Evolutionary conservation across 495 filamentous ascomycete species (phyloP), one percentile per base, ranked within the genome.

Genomic region (Trichoderma asperelloides): DNA sequence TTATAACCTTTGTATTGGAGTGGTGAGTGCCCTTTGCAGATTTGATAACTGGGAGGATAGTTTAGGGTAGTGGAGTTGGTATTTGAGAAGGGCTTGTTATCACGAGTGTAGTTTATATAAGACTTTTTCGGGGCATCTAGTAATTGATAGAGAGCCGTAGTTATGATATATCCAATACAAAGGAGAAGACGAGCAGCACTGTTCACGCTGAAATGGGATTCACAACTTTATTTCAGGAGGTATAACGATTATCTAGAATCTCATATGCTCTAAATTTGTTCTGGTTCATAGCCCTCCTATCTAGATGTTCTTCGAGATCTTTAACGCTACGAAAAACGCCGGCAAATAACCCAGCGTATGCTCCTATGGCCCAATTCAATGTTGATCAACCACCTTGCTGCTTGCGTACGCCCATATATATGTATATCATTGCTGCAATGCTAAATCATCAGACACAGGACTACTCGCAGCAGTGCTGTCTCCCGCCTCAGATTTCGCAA

Each of bases 401-500:
- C 30, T 37, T 37, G n/a, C n/a, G n/a, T n/a, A n/a, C n/a, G n/a
- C 33, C 5, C 33, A 37, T 37, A 7, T 8, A 3, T 45, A 18
- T 18, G 1, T 4, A 23, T 23, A 51, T 28, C 33, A 18, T 60
- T 25, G 28, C 16, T 12, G 27, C 25, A 60, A 27, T 13, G 23
- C 55, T 3, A 60, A 28, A 18, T 60, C 55, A 8, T 60, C 55
- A 60, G 55, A 60, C 16, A 9, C 25, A 60, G 55, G 55, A 7
- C 55, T 60, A 25, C 55, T 60, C 13, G 55, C 55, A 25, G 55
- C 55, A 13, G 55, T 60, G 55, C 55, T 60, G 23, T 60, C 55
- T 30, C 55, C 55, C 55, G 25, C 25, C 25, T 60, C 55, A 23
- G 55, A 60, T 13, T 60, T 60, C 0, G 55, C 55, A 3, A 60